phyloP scores from a whole-genome alignment of 2,329 filamentous ascomycete species.

The Exophiala alcalophila region DNA sequence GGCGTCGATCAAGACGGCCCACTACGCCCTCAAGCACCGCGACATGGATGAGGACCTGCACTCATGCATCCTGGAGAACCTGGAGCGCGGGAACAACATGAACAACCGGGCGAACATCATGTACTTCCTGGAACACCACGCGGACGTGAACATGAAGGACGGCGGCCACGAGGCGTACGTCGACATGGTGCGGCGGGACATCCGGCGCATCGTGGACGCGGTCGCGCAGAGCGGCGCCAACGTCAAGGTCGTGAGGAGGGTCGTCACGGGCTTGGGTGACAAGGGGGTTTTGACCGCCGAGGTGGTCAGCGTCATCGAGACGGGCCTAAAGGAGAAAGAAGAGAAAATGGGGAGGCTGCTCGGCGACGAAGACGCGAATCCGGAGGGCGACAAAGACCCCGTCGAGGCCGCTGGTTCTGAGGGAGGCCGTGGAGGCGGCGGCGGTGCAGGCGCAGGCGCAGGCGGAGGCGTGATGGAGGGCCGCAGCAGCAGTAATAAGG shows the following conservation, averaged over 20 bases:
- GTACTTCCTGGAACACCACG: conserved; percentile 96
- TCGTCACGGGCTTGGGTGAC: conserved; percentile 65
- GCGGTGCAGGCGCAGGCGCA: conserved; percentile 10
- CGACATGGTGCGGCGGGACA: conserved; percentile 91
- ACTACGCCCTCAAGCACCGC: conserved; percentile 89
- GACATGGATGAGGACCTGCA: conserved; percentile 97
- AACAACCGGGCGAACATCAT: conserved; percentile 98
- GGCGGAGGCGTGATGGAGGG: conserved; percentile 32
- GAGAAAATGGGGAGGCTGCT: conserved; percentile 60
- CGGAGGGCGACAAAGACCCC: conserved; percentile 27
- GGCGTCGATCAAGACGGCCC: conserved; percentile 85
- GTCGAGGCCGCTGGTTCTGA: background rate
- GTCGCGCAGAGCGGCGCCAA: conserved; percentile 90
- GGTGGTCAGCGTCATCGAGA: conserved; percentile 75
- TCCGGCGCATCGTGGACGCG: conserved; percentile 84
- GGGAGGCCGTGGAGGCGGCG: background rate
- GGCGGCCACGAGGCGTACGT: conserved; percentile 72
- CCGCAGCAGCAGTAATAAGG: conserved; percentile 34
- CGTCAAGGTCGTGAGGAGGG: conserved; percentile 84
- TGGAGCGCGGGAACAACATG: conserved; percentile 81
- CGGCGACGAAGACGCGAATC: conserved; percentile 39
- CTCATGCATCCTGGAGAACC: conserved; percentile 92
- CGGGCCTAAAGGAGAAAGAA: conserved; percentile 76
- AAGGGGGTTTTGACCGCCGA: conserved; percentile 73
- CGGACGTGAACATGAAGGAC: conserved; percentile 77